Evolutionary conservation across 768 basidiomycete species (phyloP).

Genomic region (Tephrocybe rancida): DNA sequence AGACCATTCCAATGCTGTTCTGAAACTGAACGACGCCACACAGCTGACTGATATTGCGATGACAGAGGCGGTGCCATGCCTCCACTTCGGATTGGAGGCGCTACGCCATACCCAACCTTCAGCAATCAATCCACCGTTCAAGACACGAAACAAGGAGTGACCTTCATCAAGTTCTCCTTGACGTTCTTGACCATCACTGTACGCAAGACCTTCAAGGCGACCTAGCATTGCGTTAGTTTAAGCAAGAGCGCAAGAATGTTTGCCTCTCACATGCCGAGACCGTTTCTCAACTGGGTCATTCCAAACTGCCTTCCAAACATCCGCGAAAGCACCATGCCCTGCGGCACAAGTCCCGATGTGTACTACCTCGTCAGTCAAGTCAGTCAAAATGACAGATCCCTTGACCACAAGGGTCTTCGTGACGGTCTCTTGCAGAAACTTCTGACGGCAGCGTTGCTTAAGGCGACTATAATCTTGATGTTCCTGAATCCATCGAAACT

Average conservation of each 20-base stretch:
- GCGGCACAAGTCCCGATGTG: slow-evolving; percentile 49
- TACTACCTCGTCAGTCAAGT: slow-evolving; percentile 58
- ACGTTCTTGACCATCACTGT: slow-evolving; percentile 52
- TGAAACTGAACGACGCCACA: slow-evolving; percentile 55
- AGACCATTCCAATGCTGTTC: slow-evolving; percentile 63
- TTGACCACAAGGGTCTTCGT: slow-evolving; percentile 58
- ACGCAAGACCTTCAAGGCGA: slow-evolving; percentile 61
- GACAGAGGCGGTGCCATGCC: slow-evolving; percentile 60
- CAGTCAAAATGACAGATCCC: slow-evolving; percentile 48
- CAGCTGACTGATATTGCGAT: slow-evolving; percentile 55
- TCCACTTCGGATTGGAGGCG: slow-evolving; percentile 57
- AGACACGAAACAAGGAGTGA: slow-evolving; percentile 15
- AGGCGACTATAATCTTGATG: slow-evolving; percentile 56
- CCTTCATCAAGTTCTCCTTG: slow-evolving; percentile 55
- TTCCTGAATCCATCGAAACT: slow-evolving; percentile 58
- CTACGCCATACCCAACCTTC: no score
- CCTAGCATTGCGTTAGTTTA: slow-evolving; percentile 32
- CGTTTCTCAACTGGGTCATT: slow-evolving; percentile 45
- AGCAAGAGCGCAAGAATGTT: not conserved
- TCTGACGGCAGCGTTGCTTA: slow-evolving; percentile 59
- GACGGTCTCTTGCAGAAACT: slow-evolving; percentile 53
- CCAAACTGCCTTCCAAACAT: slow-evolving; percentile 65
- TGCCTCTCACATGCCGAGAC: slow-evolving; percentile 30
- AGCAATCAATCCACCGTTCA: not conserved
- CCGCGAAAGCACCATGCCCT: slow-evolving; percentile 58